Conservation (phyloP, 768 basidiomycete genomes). For the Leccinum disarticulatum region DNA sequence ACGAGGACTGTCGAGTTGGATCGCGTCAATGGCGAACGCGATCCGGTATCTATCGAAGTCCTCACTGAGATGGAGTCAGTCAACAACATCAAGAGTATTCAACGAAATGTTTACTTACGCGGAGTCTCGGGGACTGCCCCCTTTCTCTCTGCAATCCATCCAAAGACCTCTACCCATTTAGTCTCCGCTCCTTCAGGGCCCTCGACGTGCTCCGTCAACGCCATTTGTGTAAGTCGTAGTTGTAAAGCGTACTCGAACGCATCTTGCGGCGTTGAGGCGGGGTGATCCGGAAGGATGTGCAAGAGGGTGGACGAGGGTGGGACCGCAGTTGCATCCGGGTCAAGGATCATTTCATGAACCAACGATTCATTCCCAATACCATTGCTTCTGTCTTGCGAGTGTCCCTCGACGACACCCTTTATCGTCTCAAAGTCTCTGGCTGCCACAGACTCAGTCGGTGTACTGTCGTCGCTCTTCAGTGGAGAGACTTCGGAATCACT, state of each 20-base stretch:
- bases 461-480: slow-evolving; percentile 11
- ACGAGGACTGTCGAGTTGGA: slow-evolving; percentile 13
- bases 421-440: slow-evolving; percentile 16
- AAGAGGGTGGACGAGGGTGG: slow-evolving; percentile 47
- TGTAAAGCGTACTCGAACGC: slow-evolving; percentile 79
- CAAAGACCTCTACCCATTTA: slow-evolving; percentile 82
- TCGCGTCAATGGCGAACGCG: slow-evolving; percentile 28
- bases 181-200: slow-evolving; percentile 82
- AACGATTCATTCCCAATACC: slow-evolving; percentile 1
- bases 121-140: slow-evolving; percentile 31
- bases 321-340: slow-evolving; percentile 28
- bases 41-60: slow-evolving; percentile 31
- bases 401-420: slow-evolving; percentile 1
- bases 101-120: slow-evolving; percentile 16
- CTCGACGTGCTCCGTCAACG: slow-evolving; percentile 77
- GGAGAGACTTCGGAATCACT: slow-evolving; percentile 24
- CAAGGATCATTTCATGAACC: slow-evolving; percentile 31
- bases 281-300: slow-evolving; percentile 46
- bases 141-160: slow-evolving; percentile 74
- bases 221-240: slow-evolving; percentile 81
- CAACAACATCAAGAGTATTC: neutral
- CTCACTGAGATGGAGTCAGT: slow-evolving; percentile 20
- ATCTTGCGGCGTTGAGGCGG: slow-evolving; percentile 51
- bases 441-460: neutral
- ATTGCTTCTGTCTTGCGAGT: neutral